Base-by-base conservation (phyloP, 768 basidiomycete species). In the Dacryopinax spathularia region DNA sequence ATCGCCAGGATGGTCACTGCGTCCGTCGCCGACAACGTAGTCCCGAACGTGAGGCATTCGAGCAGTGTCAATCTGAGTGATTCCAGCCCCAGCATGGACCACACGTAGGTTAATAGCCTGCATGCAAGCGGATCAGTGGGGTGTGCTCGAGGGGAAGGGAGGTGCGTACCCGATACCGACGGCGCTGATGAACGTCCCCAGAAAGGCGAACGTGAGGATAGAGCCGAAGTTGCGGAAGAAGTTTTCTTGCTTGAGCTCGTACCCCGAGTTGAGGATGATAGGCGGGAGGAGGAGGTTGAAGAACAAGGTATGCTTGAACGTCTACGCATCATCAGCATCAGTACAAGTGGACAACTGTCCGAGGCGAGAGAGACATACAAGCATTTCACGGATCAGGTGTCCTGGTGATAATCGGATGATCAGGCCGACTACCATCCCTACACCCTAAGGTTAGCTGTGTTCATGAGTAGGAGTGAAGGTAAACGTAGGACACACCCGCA, bases 201-300 rank as follows among this genome's bases (percentile, higher is more conserved):
- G 74, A 70, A 98, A 97, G 0, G 94, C 94, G 69, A 94, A 94
- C 0, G 83, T 88, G 43, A 96, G 79, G 68, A 99, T 99, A 29
- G 93, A 94, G 10, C 91, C 94, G 71, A 98, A 98, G 73, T 97
- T 97, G 35, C 93, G 85, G 73, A 99, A 99, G 76, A 99, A 99
- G 78, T 94, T 94, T 76, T 94, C 95, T 89, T 98, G 94, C 73
- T 93, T 95, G 64, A 99, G 84, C 75, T 96, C 93, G 73, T 96
- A 99, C 5, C 96, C 96, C 1, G 93, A 96, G 74, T 94, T 96
- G 37, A 99, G 78, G 71, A 99, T 99, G 73, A 99, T 99, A 1
- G 96, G 96, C 4, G 95, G 96, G 2, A 98, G 82, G n/a, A 99
- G 79, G 22, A 98, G 80, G 74, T 99, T 98, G 80, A 98, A 96